Evolutionary conservation across 495 filamentous ascomycete species (phyloP).

Genomic region (Trichocladium uniseriatum): DNA sequence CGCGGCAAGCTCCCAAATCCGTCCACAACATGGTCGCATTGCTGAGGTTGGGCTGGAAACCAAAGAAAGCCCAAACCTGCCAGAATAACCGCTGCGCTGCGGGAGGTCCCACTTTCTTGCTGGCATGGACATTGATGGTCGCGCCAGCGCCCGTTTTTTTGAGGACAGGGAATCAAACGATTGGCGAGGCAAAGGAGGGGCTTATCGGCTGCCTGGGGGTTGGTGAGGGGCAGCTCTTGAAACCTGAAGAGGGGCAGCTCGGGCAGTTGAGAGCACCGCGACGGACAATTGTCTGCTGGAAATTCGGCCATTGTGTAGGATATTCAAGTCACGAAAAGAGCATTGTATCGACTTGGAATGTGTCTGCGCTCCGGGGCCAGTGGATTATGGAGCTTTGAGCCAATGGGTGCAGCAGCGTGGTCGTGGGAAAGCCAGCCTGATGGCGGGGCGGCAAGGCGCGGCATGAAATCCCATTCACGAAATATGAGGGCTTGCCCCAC

Average conservation of each 20-base stretch:
- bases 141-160: not conserved
- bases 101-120: conserved; percentile 5
- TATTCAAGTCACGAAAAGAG: not conserved
- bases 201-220: conserved; percentile 6
- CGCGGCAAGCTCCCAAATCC: conserved; percentile 2
- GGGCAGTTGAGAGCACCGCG: not conserved
- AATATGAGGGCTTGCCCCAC: conserved; percentile 25
- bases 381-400: not conserved
- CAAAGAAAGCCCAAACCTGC: conserved; percentile 14
- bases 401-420: not conserved
- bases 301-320: not conserved
- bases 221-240: conserved; percentile 9
- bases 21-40: conserved; percentile 8
- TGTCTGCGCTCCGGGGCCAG: not conserved
- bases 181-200: conserved; percentile 5
- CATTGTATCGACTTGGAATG: not conserved
- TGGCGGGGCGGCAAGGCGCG: conserved; percentile 17
- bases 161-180: not conserved
- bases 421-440: conserved; percentile 2
- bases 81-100: not conserved
- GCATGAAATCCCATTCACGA: conserved; percentile 12
- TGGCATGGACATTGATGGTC: conserved; percentile 2
- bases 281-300: not conserved
- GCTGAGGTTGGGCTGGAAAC: conserved; percentile 21
- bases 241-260: not conserved